Evolutionary conservation across 225 moss, liverwort and hornwort genomes (phyloP).

Genomic region (Marchantia paleacea): DNA sequence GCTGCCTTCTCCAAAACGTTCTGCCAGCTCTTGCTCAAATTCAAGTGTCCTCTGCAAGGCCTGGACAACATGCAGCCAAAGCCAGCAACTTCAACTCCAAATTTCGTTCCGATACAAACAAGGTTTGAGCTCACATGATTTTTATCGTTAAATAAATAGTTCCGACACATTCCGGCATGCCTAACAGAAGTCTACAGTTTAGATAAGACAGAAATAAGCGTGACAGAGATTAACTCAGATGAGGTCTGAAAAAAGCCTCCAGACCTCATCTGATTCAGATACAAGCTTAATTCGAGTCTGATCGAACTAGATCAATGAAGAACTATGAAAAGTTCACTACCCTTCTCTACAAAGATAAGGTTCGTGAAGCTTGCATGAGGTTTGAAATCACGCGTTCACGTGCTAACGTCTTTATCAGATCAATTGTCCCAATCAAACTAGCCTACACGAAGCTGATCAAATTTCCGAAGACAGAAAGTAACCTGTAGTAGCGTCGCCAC

Average conservation of each 20-base stretch:
- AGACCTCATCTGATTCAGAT: no score
- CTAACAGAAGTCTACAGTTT: neutral
- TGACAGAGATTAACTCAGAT: no score
- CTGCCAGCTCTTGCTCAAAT: constrained; percentile 97
- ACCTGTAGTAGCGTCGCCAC: constrained; percentile 97
- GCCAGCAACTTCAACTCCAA: neutral
- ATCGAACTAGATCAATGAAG: no score
- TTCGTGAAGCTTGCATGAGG: no score
- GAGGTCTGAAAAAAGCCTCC: no score
- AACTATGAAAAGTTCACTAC: no score
- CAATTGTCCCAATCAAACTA: neutral
- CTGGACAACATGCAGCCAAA: constrained; percentile 33
- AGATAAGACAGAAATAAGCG: no score
- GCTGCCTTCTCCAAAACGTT: constrained; percentile 93
- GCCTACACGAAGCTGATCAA: neutral
- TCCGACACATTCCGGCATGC: neutral
- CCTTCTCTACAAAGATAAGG: no score
- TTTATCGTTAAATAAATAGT: neutral
- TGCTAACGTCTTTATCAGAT: no score
- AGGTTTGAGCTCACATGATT: neutral
- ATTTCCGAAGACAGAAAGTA: neutral
- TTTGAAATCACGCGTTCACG: no score
- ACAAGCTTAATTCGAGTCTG: no score
- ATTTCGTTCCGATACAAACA: neutral
- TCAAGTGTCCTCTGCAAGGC: constrained; percentile 94